Base-by-base conservation (phyloP, 371 early-diverging fungal genomes). In the Phascolomyces articulosus region DNA sequence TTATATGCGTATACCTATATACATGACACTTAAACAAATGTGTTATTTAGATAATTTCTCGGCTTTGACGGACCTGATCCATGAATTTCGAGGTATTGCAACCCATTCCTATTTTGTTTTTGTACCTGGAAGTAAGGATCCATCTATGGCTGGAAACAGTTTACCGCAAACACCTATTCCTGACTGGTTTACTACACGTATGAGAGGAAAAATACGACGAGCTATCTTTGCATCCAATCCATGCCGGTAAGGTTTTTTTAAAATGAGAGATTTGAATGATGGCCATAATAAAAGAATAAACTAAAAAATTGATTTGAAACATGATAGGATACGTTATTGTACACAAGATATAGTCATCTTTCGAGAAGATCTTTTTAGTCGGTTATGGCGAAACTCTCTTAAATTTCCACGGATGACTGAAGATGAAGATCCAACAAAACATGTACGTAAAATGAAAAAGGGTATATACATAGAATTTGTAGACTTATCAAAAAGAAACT, bases 41-140 rank as follows among this genome's bases (percentile, higher is more conserved):
- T 21, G 3, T 41, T 28, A 9, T 6, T 20, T 29, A 75, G 93
- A 92, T 11, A 82, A 83, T 31, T 93, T 93, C 73, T 78, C 84
- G 4, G 70, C 78, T 16, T 77, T 96, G 16, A 93, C 89, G 16
- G 91, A 91, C 63, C 65, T 96, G 24, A 87, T 96, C 26, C 74
- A 83, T 21, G 86, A 89, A 44, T 95, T 87, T 65, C 90, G 87
- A 0, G 72, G 71, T 1, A 72, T 96, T 48, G 86, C 92, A 2
- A 80, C 81, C 0, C 73, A 80, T 40, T 82, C 88, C 21, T 87
- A 91, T 23, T 95, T 95, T 73, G 83, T 97, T 2, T 91, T 97
- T 77, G 91, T 97, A 0, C 97, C 97, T 11, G 97, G 96, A 3
- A 83, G 88, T 16, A 84, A 89, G 62, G 97, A 96, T 67, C 95